Evolutionary conservation across 257 asterid species (phyloP).

Genomic region (Linaria vulgaris): DNA sequence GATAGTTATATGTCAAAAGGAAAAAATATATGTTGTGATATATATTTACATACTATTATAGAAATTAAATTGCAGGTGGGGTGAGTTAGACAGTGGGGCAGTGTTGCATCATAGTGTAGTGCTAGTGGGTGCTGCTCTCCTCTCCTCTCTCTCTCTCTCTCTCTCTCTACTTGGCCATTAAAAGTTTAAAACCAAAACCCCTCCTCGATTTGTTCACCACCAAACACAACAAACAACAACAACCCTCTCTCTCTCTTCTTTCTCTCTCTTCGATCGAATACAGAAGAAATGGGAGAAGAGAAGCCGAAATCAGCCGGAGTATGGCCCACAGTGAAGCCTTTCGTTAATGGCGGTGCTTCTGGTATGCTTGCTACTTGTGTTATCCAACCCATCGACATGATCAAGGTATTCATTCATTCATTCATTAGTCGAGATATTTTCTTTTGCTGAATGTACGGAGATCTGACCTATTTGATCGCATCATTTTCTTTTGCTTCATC

Average conservation of each 20-base stretch:
- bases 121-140: too few relatives aligned
- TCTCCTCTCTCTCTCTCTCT: too few relatives aligned
- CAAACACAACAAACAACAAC: slow-evolving; percentile 7
- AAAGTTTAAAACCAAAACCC: background rate
- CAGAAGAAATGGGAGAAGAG: slow-evolving; percentile 59
- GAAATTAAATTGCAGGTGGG: too few relatives aligned
- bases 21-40: too few relatives aligned
- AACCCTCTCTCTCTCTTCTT: slow-evolving; percentile 19
- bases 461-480: too few relatives aligned
- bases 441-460: too few relatives aligned
- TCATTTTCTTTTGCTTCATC: background rate
- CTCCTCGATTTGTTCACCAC: slow-evolving; percentile 9
- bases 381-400: slow-evolving; percentile 95
- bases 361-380: slow-evolving; percentile 99
- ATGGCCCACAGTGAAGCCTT: slow-evolving; percentile 89
- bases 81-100: too few relatives aligned
- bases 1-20: too few relatives aligned
- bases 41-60: too few relatives aligned
- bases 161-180: background rate
- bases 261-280: background rate
- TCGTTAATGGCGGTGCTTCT: slow-evolving; percentile 84
- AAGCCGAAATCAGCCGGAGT: slow-evolving; percentile 71
- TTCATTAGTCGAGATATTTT: too few relatives aligned
- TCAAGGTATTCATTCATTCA: slow-evolving; percentile 60
- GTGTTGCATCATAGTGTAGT: too few relatives aligned